Evolutionary conservation across 352 stramenopile species (phyloP).

Genomic region (Phytophthora sp.): DNA sequence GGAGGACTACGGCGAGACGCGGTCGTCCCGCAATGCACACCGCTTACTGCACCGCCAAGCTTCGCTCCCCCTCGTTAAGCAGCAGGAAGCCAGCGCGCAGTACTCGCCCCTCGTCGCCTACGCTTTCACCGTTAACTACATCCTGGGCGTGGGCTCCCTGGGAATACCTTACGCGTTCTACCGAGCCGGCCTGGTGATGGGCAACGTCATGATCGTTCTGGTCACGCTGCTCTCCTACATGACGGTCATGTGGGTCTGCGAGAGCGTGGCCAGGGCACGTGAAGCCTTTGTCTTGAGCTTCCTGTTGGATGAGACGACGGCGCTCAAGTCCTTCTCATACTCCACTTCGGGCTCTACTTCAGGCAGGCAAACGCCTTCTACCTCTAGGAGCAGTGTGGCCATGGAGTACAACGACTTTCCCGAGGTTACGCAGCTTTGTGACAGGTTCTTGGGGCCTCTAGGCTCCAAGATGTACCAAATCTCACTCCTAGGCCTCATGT

Average conservation of each 20-base stretch:
- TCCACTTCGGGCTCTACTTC: constrained; percentile 8
- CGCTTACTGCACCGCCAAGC: constrained; percentile 67
- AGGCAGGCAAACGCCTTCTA: neutral
- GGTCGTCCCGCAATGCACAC: constrained; percentile 72
- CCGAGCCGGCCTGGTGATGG: constrained; percentile 75
- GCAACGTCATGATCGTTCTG: constrained; percentile 75
- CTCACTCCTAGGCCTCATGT: constrained; percentile 89
- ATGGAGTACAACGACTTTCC: constrained; percentile 67
- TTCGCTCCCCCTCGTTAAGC: constrained; percentile 51
- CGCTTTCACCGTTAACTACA: constrained; percentile 93
- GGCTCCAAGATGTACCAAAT: constrained; percentile 85
- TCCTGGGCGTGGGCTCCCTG: constrained; percentile 90
- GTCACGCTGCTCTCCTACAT: constrained; percentile 86
- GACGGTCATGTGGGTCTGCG: constrained; percentile 91
- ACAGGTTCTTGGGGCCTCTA: constrained; percentile 67
- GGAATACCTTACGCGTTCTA: constrained; percentile 91
- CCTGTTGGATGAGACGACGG: constrained; percentile 43
- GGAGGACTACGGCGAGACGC: constrained; percentile 76
- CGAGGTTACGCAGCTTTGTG: constrained; percentile 81
- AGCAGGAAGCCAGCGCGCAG: constrained; percentile 30
- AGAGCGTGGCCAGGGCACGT: constrained; percentile 67
- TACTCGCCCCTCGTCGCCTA: constrained; percentile 86
- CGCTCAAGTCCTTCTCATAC: constrained; percentile 24
- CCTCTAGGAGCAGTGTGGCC: constrained; percentile 8
- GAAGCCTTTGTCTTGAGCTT: constrained; percentile 48